Evolutionary conservation across 306 rosid genomes (phyloP).

Genomic region (Prunus persica): Prunus_persica_NCBIv2 NC_034009.1:10138501-10139000

Average conservation of each 20-base stretch:
- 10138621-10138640: constrained; percentile 70
- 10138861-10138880: constrained; percentile 68
- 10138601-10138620: constrained; percentile 35
- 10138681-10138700: constrained; percentile 92
- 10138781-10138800: constrained; percentile 68
- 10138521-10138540: constrained; percentile 25
- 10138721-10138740: constrained; percentile 30
- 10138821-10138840: constrained; percentile 61
- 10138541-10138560: constrained; percentile 5
- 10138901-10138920: constrained; percentile 26
- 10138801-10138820: constrained; percentile 37
- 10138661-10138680: constrained; percentile 74
- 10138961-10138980: constrained; percentile 84
- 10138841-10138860: constrained; percentile 77
- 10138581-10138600: constrained; percentile 68
- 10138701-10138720: constrained; percentile 63
- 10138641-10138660: constrained; percentile 29
- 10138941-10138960: constrained; percentile 71
- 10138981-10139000: constrained; percentile 60
- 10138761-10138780: constrained; percentile 87
- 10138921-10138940: constrained; percentile 74
- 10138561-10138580: constrained; percentile 70
- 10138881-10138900: constrained; percentile 44
- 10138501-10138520: constrained; percentile 49
- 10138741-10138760: constrained; percentile 66